Evolutionary conservation across 441 rosid species (phyloP), one percentile per base, ranked within the genome.

Genomic region (Capsella rubella): DNA sequence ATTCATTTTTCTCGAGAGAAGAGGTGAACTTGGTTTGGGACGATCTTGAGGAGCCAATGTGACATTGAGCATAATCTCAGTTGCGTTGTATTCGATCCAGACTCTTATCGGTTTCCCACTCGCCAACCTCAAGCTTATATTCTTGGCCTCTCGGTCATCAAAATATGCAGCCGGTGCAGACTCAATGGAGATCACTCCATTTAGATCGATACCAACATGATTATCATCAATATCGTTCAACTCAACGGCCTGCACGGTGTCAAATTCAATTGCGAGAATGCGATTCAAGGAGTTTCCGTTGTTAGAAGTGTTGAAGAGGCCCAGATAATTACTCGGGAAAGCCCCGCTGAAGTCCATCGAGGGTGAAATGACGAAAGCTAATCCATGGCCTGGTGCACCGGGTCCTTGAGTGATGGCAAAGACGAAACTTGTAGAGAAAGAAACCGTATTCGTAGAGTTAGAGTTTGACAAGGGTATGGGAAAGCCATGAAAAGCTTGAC

Each of bases 341-440:
- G 69, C 76, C 0, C 56, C 42, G 0, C 5, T 25, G 14, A 77
- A 71, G 64, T 71, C 80, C 72, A 71, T 77, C 0, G 73, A 59
- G 1, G 80, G 76, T 42, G 80, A 77, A 5, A 77, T 71, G 35
- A 71, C 80, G 25, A 77, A 77, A 21, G 77, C 73, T 1, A 77
- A 16, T 57, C 80, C 80, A 28, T 71, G 80, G 37, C 80, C 77
- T 8, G 73, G 80, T 51, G 76, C 64, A 0, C 64, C 69, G 5
- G 53, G 5, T 25, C 72, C 76, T 31, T 25, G 43, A 45, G 68
- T 55, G 51, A 77, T 71, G 29, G 72, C 68, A 2, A 77, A 77
- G 9, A 77, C 76, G 21, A 77, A 77, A 9, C 76, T 64, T 58
- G 80, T 77, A 50, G 80, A 77, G 18, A 77, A 71, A 50, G 80